Base-by-base conservation (phyloP, 2,329 filamentous ascomycete genomes). In the Colletotrichum incanum region DNA sequence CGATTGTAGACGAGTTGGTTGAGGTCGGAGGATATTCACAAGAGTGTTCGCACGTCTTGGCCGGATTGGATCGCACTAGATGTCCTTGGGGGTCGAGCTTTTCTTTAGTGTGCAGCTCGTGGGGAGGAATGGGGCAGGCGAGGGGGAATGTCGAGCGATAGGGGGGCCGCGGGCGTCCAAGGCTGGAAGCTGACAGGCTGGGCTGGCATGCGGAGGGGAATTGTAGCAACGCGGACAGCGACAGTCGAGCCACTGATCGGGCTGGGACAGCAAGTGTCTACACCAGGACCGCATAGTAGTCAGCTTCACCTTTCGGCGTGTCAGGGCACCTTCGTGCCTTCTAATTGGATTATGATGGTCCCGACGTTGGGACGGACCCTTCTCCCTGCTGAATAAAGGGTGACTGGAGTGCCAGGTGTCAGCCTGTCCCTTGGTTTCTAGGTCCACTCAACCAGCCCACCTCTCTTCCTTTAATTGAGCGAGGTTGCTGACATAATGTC, bases 51-150 rank as follows among this genome's bases (percentile, higher is more conserved):
- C 28, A 62, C 28, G 61, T 68, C 73, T 74, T 65, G 64, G 72
- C 67, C 60, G 66, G 28, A 54, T 41, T 52, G 23, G 59, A 66
- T 66, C 45, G 58, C 43, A 65, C 64, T 67, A 61, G 41, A 64
- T 60, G 68, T 39, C 49, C 56, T 49, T 64, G 61, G 67, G 63
- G 63, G 63, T 72, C 52, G 67, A 74, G 73, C 73, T 74, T 74
- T 74, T 74, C 73, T 74, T 62, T 74, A 72, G 67, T 74, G 71
- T 65, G 73, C 60, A 55, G 61, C 65, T 73, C 67, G 72, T 63
- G 65, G 74, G 68, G 63, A 64, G 66, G 65, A 45, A 70, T 64
- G 72, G 72, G 67, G 69, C 72, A 63, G 65, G 61, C 61, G 59
- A 52, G 65, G 71, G 59, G 70, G 56, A 65, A 64, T 45, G 52